Percentiles rank a stretch among this genome's conserved stretches.
Conservation (phyloP, 805 yeast species). For the Nadsonia fulvescens region DNA sequence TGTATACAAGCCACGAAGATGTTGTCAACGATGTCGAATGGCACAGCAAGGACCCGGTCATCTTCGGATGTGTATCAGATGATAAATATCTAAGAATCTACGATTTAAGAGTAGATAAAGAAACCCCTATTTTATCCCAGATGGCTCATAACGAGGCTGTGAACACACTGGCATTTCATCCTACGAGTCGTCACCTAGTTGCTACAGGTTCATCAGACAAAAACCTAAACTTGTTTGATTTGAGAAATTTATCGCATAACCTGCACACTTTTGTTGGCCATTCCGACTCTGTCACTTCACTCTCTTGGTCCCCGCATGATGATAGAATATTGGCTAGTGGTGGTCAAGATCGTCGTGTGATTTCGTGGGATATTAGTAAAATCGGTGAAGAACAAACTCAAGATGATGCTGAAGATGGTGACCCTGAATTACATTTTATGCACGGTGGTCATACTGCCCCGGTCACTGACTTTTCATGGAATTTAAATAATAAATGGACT, state of each 20-base stretch:
- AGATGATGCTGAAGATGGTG: conserved; percentile 41
- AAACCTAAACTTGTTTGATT: conserved; percentile 53
- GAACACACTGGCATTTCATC: conserved; percentile 52
- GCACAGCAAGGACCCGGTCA: conserved; percentile 24
- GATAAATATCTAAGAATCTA: conserved; percentile 43
- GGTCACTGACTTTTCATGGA: conserved; percentile 49
- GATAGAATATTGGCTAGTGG: conserved; percentile 38
- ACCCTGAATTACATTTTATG: conserved; percentile 60
- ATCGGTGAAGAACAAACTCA: conserved; percentile 34
- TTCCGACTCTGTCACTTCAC: conserved; percentile 32
- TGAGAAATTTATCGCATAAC: conserved; percentile 42
- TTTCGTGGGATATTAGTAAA: conserved; percentile 55
- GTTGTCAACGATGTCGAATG: conserved; percentile 48
- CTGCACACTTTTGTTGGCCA: conserved; percentile 56
- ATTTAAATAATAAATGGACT: conserved; percentile 39
- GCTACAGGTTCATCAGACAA: conserved; percentile 70
- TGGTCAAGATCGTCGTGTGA: conserved; percentile 49
- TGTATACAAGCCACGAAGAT: conserved; percentile 1
- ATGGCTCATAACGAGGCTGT: conserved; percentile 35
- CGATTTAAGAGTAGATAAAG: conserved; percentile 28
- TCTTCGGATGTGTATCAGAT: conserved; percentile 59
- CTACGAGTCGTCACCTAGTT: conserved; percentile 29
- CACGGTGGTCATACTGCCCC: conserved; percentile 82
- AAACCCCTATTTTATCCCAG: conserved; percentile 21
- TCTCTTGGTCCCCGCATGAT: conserved; percentile 33